Evolutionary conservation across 2,329 filamentous ascomycete species (phyloP).

Genomic region (Aureobasidium sp.): DNA sequence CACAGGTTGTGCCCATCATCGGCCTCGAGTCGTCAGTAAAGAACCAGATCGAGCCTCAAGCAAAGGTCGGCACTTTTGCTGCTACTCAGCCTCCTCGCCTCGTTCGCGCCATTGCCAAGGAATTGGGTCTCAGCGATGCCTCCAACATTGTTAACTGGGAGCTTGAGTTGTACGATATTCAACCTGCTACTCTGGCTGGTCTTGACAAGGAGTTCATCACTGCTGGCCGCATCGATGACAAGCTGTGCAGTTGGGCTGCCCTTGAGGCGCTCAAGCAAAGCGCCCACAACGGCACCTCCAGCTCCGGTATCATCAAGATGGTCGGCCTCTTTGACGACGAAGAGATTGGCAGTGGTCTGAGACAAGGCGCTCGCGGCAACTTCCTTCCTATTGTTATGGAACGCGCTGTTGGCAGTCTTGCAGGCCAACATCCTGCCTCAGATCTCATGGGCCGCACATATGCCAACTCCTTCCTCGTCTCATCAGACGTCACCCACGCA

Average conservation of each 20-base stretch:
- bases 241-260: constrained; percentile 91
- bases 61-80: constrained; percentile 58
- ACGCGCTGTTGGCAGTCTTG: constrained; percentile 65
- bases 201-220: constrained; percentile 92
- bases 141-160: constrained; percentile 88
- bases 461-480: constrained; percentile 85
- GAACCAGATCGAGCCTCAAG: constrained; percentile 28
- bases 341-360: constrained; percentile 84
- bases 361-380: constrained; percentile 84
- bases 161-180: constrained; percentile 84
- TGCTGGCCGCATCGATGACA: constrained; percentile 91
- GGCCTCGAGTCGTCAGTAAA: constrained; percentile 63
- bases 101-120: constrained; percentile 69
- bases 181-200: constrained; percentile 75
- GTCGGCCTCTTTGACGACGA: constrained; percentile 96
- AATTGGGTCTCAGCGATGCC: constrained; percentile 61
- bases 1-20: constrained; percentile 88
- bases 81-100: constrained; percentile 77
- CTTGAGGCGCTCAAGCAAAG: constrained; percentile 65
- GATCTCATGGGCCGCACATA: constrained; percentile 70
- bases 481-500: constrained; percentile 87
- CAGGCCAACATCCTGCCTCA: constrained; percentile 34
- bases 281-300: constrained; percentile 43
- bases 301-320: constrained; percentile 67
- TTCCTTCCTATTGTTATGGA: constrained; percentile 76